A percentile compares a stretch with the other conserved stretches of the same genome.
phyloP scores from a whole-genome alignment of 345 rosid species.

The Atalantia buxifolia region DNA sequence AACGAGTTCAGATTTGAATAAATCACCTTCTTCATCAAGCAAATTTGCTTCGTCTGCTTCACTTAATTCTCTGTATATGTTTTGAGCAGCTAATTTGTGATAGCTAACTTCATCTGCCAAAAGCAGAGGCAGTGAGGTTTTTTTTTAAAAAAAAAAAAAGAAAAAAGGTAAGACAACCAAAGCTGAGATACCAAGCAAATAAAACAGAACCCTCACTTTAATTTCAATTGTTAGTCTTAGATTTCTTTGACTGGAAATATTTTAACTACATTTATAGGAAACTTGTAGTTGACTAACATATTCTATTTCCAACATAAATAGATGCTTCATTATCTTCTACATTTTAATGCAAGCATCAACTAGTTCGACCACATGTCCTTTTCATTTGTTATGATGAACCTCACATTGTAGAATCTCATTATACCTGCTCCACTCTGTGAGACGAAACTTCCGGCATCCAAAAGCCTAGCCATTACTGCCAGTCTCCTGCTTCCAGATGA shows the following conservation, averaged over 20 bases:
- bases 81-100: slow-evolving; percentile 36
- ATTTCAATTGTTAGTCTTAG: background rate
- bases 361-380: background rate
- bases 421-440: slow-evolving; percentile 31
- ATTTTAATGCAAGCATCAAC: background rate
- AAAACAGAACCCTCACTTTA: background rate
- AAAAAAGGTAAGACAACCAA: background rate
- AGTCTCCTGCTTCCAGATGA: slow-evolving; percentile 51
- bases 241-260: background rate
- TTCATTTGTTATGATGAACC: background rate
- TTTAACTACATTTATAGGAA: background rate
- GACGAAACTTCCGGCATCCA: slow-evolving; percentile 39
- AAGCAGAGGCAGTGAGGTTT: background rate
- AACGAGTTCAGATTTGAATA: background rate
- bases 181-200: background rate
- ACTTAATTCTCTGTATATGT: slow-evolving; percentile 37
- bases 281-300: background rate
- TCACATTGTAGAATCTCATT: background rate
- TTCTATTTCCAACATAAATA: background rate
- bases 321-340: background rate
- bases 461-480: slow-evolving; percentile 61
- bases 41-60: slow-evolving; percentile 63
- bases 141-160: background rate
- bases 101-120: slow-evolving; percentile 42
- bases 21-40: slow-evolving; percentile 63